Conservation (phyloP, 495 filamentous ascomycete species). For the Talaromyces ruber region DNA sequence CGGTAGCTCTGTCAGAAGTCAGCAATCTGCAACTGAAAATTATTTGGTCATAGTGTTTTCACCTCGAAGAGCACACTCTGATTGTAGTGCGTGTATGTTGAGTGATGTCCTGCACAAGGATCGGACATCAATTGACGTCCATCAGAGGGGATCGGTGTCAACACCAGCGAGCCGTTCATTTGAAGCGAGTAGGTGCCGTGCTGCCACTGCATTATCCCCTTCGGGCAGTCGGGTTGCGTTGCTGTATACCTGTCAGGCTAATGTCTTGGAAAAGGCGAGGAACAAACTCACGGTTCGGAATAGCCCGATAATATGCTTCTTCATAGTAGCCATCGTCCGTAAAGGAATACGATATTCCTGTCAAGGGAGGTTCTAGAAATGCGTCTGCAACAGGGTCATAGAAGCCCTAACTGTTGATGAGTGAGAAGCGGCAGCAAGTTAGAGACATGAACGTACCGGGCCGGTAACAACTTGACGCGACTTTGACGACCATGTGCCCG, state of each 20-base stretch:
- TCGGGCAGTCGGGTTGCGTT: constrained; percentile 52
- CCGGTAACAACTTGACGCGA: constrained; percentile 65
- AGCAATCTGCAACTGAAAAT: constrained; percentile 6
- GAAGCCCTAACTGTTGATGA: constrained; percentile 46
- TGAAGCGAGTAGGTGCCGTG: constrained; percentile 55
- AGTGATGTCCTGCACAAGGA: constrained; percentile 47
- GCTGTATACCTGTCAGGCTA: constrained; percentile 30
- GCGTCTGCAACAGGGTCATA: constrained; percentile 63
- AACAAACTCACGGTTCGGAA: constrained; percentile 59
- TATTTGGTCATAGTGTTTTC: constrained; percentile 6
- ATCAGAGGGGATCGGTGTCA: constrained; percentile 59
- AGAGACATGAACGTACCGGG: constrained; percentile 44
- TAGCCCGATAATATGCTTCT: constrained; percentile 62
- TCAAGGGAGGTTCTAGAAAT: constrained; percentile 59
- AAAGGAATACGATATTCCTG: constrained; percentile 80
- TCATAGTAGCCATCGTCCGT: constrained; percentile 65
- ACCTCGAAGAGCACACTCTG: constrained; percentile 60
- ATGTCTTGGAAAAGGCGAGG: background rate
- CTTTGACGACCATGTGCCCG: constrained; percentile 74
- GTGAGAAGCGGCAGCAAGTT: background rate
- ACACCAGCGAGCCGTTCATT: constrained; percentile 48
- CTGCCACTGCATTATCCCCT: constrained; percentile 70
- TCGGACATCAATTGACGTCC: constrained; percentile 64
- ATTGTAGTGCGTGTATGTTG: constrained; percentile 61
- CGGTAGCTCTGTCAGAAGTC: constrained; percentile 45